These are phyloP conservation scores for Hyaloperonospora brassicae DNA, from an alignment of 352 stramenopile genomes.

Conservation along the genomic window DNA sequence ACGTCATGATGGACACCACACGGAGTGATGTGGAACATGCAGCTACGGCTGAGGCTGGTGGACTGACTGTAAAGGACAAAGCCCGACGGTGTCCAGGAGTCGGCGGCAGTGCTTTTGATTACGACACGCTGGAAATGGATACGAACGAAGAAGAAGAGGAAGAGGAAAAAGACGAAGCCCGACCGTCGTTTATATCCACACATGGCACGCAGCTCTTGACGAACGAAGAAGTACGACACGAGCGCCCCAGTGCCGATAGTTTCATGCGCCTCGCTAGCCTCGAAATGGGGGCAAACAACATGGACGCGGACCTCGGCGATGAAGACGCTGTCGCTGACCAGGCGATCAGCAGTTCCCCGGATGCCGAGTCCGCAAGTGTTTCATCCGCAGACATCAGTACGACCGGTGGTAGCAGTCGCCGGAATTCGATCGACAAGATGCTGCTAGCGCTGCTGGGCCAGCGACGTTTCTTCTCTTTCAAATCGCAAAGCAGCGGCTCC, in stretches of 20 bases:
- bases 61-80: constrained; percentile 4
- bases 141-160: constrained; percentile 20
- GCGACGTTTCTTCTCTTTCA: constrained; percentile 56
- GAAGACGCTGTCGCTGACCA: constrained; percentile 19
- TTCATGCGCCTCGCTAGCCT: constrained; percentile 72
- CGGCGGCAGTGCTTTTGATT: constrained; percentile 6
- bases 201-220: constrained; percentile 37
- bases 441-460: constrained; percentile 49
- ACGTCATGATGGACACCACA: constrained; percentile 5
- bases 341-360: not conserved
- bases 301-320: constrained; percentile 16
- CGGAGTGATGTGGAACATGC: constrained; percentile 6
- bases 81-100: constrained; percentile 8
- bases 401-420: constrained; percentile 1
- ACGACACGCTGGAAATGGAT: constrained; percentile 15
- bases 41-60: constrained; percentile 7
- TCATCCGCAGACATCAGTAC: not conserved
- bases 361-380: not conserved
- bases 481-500: constrained; percentile 35
- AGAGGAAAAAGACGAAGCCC: constrained; percentile 29
- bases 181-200: constrained; percentile 70
- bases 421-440: constrained; percentile 37
- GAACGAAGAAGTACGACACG: constrained; percentile 30
- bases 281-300: constrained; percentile 37
- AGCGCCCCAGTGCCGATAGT: constrained; percentile 50